phyloP scores from a whole-genome alignment of 192 early-diverging fungal genomes.

The Backusella mclennaniae region DNA sequence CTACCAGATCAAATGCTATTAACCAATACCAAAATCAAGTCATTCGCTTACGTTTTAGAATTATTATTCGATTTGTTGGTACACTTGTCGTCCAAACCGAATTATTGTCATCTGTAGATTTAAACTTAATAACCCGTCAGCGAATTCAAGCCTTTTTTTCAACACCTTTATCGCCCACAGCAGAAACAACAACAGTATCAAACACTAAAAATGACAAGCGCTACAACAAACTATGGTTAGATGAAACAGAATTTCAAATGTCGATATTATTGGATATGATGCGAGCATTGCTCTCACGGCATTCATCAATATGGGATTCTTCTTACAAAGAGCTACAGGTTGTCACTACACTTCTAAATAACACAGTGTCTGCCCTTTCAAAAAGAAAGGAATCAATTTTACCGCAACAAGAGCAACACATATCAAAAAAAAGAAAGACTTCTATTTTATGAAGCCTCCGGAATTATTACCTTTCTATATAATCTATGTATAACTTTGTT shows the following conservation, averaged over 20 bases:
- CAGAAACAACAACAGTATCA: background rate
- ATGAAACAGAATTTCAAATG: constrained; percentile 13
- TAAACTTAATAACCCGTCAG: constrained; percentile 16
- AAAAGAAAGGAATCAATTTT: background rate
- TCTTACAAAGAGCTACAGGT: background rate
- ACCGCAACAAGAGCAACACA: background rate
- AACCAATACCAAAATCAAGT: background rate
- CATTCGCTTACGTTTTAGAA: constrained; percentile 1
- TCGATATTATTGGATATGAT: constrained; percentile 7
- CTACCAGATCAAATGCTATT: background rate
- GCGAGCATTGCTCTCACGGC: background rate
- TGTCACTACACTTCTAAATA: background rate
- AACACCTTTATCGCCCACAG: background rate
- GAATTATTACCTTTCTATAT: background rate
- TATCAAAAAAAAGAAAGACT: background rate
- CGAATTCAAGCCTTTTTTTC: constrained; percentile 18
- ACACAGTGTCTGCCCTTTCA: background rate
- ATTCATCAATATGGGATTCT: background rate
- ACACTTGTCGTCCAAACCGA: constrained; percentile 24
- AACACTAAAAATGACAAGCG: background rate
- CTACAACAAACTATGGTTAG: background rate
- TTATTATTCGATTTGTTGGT: constrained; percentile 23
- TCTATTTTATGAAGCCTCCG: background rate
- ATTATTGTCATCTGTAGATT: constrained; percentile 19
- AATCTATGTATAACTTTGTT: background rate